phyloP scores from a whole-genome alignment of 805 yeast genomes.

The Jamesozyma rosinii region DNA sequence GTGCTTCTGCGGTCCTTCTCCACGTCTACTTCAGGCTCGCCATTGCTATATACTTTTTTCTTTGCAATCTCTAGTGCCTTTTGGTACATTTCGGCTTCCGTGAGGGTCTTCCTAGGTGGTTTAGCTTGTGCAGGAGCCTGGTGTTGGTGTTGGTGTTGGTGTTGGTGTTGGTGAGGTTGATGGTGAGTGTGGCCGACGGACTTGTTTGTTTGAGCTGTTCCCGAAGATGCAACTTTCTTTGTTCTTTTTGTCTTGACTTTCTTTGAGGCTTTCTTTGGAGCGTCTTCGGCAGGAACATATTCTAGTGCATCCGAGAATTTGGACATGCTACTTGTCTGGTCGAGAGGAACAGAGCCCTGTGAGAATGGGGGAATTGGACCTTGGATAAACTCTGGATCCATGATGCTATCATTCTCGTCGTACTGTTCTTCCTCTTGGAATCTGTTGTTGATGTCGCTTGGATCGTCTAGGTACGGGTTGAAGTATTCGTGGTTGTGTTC shows the following conservation, averaged over 20 bases:
- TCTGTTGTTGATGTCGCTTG: constrained; percentile 7
- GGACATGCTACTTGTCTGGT: constrained; percentile 19
- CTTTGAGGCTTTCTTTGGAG: not conserved
- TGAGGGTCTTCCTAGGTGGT: constrained; percentile 8
- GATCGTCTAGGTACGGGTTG: constrained; percentile 3
- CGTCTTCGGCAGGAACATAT: constrained; percentile 7
- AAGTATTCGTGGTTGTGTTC: not conserved
- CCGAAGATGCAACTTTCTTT: not conserved
- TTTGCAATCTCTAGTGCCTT: constrained; percentile 49
- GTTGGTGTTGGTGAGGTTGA: too few relatives aligned
- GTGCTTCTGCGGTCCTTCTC: constrained; percentile 6
- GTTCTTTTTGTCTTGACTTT: not conserved
- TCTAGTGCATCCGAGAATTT: constrained; percentile 26
- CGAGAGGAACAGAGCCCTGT: constrained; percentile 9
- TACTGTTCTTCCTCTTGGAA: not conserved
- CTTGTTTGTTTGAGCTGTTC: not conserved
- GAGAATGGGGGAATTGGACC: constrained; percentile 3
- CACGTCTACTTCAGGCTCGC: not conserved
- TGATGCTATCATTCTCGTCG: not conserved
- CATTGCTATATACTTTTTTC: constrained; percentile 40
- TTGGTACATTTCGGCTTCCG: constrained; percentile 43
- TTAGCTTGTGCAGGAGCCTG: not conserved
- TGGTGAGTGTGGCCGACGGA: not conserved
- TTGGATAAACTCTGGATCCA: not conserved
- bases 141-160: not conserved